Base-by-base conservation (phyloP, 257 asterid species). In the Solanum etuberosum region DNA sequence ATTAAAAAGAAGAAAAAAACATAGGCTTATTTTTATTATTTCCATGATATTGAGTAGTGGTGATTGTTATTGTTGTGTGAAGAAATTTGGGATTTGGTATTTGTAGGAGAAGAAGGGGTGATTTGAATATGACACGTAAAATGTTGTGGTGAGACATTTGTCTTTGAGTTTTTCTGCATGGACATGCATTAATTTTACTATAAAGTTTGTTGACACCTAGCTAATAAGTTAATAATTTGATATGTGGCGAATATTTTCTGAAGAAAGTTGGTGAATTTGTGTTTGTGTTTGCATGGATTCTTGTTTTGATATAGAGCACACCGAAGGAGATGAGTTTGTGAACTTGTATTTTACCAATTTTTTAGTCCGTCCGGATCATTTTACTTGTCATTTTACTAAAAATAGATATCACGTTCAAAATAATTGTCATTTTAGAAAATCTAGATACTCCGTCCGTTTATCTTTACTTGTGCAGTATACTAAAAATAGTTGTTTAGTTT, bases 1-100 rank as follows among this genome's bases (percentile, higher is more conserved):
- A 67, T 74, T 88, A 87, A 89, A 21, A 25, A 89, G 51, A 51
- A 89, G 54, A n/a, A 90, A 72, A 20, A 90, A 46, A 48, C 87
- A 43, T 14, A 88, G 63, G 9, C 85, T 14, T 5, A 9, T 0
- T 80, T 46, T 71, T 32, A 32, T 5, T 35, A 73, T 37, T 21
- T 73, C 85, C 85, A 81, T 81, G 5, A 8, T 70, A 31, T 78
- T 42, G 10, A 18, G 27, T 80, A 13, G 42, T 25, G 83, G 5
- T 25, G 21, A 14, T 46, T 46, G 54, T 25, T 15, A 5, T 8
- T 71, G 43, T 18, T 35, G 77, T 7, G 13, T 16, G 23, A 81
- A 9, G 12, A 3, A 10, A 81, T 0, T 9, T 7, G 68, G 6
- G 63, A 4, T 43, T 81, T 29, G 68, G 85, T 81, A 81, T 81